Evolutionary conservation across 495 filamentous ascomycete species (phyloP).

Genomic region (Penicillium coffeae): DNA sequence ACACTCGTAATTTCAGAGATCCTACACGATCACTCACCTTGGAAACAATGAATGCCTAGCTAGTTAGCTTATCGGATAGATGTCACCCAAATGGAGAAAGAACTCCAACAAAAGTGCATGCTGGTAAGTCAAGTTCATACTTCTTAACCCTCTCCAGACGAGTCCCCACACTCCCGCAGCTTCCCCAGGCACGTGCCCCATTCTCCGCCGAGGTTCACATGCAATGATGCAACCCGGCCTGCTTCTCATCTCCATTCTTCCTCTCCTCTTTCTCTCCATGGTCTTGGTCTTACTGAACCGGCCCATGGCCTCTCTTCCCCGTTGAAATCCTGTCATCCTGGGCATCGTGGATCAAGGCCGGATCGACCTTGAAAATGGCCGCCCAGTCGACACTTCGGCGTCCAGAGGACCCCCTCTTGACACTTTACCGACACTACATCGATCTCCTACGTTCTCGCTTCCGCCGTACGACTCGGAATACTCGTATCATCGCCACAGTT

Average conservation of each 20-base stretch:
- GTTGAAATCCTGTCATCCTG: slow-evolving; percentile 9
- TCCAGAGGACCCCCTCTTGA: slow-evolving; percentile 64
- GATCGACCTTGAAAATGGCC: slow-evolving; percentile 56
- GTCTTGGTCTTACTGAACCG: slow-evolving; percentile 1
- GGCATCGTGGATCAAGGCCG: slow-evolving; percentile 6
- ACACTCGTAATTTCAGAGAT: no score
- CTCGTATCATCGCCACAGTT: slow-evolving; percentile 70
- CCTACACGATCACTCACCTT: no score
- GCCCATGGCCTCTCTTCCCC: slow-evolving; percentile 11
- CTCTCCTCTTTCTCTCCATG: slow-evolving; percentile 2
- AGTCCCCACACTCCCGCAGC: slow-evolving; percentile 4
- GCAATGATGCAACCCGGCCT: slow-evolving; percentile 26
- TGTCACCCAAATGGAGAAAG: no score
- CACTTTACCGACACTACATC: slow-evolving; percentile 64
- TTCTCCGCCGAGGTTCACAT: slow-evolving; percentile 32
- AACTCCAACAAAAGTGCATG: no score
- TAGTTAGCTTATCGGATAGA: no score
- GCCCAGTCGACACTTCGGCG: slow-evolving; percentile 78
- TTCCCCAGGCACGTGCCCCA: slow-evolving; percentile 25
- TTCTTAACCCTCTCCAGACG: not conserved
- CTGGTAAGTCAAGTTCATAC: no score
- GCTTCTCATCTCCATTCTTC: slow-evolving; percentile 8
- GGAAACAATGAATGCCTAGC: no score
- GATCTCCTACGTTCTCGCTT: slow-evolving; percentile 57
- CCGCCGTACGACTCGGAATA: slow-evolving; percentile 58